Evolutionary conservation across 768 basidiomycete genomes (phyloP).

Genomic region (Leccinum imitatum): DNA sequence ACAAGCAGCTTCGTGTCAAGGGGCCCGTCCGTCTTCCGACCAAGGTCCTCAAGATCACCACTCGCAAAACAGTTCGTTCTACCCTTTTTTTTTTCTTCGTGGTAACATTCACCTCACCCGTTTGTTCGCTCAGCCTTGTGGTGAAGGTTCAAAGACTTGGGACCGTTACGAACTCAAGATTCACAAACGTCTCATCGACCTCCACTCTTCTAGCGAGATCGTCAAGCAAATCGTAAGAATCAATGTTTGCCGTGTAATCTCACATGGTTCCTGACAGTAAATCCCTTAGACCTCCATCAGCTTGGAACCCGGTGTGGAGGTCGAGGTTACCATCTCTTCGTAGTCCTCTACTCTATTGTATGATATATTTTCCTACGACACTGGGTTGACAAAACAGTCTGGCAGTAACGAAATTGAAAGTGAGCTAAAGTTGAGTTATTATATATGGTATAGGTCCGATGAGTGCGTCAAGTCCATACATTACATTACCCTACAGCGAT

Average conservation of each 20-base stretch:
- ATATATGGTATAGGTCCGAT: slow-evolving; percentile 10
- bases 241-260: background rate
- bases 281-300: slow-evolving; percentile 86
- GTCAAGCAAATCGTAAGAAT: slow-evolving; percentile 97
- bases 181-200: slow-evolving; percentile 99
- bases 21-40: slow-evolving; percentile 98
- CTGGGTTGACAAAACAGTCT: background rate
- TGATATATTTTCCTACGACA: slow-evolving; percentile 1
- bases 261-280: slow-evolving; percentile 2
- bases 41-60: slow-evolving; percentile 98
- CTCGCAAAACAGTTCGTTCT: slow-evolving; percentile 90
- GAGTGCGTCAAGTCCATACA: slow-evolving; percentile 17
- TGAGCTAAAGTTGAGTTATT: background rate
- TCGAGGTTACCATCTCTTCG: slow-evolving; percentile 94
- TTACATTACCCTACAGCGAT: slow-evolving; percentile 15
- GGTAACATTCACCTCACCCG: background rate
- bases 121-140: slow-evolving; percentile 71
- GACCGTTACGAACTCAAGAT: slow-evolving; percentile 99
- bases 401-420: background rate
- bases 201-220: slow-evolving; percentile 97
- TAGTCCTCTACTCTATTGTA: slow-evolving; percentile 32
- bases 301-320: slow-evolving; percentile 98
- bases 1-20: slow-evolving; percentile 99
- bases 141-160: slow-evolving; percentile 99
- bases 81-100: background rate